Evolutionary conservation across 495 filamentous ascomycete genomes (phyloP).

Genomic region (Venustampulla echinocandica): DNA sequence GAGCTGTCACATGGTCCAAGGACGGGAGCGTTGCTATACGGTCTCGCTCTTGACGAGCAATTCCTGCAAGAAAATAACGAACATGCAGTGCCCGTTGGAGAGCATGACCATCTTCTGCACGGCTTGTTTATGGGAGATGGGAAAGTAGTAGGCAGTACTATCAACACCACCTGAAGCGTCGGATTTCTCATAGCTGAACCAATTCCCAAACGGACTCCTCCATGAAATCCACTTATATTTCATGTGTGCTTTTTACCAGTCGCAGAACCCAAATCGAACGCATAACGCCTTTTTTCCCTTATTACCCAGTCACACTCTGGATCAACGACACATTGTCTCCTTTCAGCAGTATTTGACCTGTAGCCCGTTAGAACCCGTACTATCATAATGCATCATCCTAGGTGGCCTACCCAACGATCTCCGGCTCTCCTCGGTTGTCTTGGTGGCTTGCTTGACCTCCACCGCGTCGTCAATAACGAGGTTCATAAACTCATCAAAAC

Average conservation of each 20-base stretch:
- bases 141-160: constrained; percentile 16
- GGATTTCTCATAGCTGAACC: not conserved
- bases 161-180: constrained; percentile 3
- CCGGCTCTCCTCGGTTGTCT: constrained; percentile 70
- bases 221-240: not conserved
- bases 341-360: constrained; percentile 94
- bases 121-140: constrained; percentile 25
- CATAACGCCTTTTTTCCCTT: constrained; percentile 16
- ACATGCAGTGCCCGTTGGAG: constrained; percentile 50
- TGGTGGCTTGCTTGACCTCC: constrained; percentile 79
- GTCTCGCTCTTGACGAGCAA: constrained; percentile 83
- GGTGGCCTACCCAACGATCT: constrained; percentile 62
- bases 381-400: not conserved
- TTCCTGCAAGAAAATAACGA: constrained; percentile 50
- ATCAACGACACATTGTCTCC: constrained; percentile 96
- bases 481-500: constrained; percentile 99
- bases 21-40: constrained; percentile 55
- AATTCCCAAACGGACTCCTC: constrained; percentile 2
- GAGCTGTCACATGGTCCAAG: constrained; percentile 35
- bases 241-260: constrained; percentile 8
- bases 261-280: constrained; percentile 7
- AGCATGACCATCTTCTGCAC: constrained; percentile 21
- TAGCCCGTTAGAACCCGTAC: constrained; percentile 24
- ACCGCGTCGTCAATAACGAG: constrained; percentile 91
- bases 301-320: constrained; percentile 57